These are phyloP conservation scores for Furcasterigmium furcatum DNA, from an alignment of 2,329 filamentous ascomycete genomes.

Conservation along the genomic window DNA sequence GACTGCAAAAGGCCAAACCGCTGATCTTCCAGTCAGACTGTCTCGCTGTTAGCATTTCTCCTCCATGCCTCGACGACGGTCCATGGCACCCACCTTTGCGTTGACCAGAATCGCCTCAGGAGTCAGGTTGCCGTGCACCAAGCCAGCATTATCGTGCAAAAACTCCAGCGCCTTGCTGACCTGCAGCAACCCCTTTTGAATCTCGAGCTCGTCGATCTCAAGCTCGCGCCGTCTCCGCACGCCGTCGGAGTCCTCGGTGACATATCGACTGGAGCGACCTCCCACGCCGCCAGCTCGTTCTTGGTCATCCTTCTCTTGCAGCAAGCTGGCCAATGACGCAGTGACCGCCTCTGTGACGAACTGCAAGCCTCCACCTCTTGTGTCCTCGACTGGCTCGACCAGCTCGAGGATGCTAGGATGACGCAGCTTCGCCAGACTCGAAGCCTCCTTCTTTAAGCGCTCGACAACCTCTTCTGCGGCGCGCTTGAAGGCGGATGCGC, in stretches of 20 bases:
- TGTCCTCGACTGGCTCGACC: conserved; percentile 93
- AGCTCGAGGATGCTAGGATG: conserved; percentile 92
- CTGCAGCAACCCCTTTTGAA: conserved; percentile 93
- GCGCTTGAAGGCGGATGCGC: conserved; percentile 70
- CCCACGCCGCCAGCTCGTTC: conserved; percentile 67
- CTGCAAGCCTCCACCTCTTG: conserved; percentile 83
- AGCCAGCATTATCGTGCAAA: conserved; percentile 87
- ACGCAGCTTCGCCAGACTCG: conserved; percentile 79
- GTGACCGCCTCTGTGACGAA: conserved; percentile 94
- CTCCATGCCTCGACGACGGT: background rate
- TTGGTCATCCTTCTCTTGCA: conserved; percentile 87
- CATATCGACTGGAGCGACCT: conserved; percentile 72
- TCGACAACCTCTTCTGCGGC: conserved; percentile 88
- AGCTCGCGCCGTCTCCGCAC: conserved; percentile 72
- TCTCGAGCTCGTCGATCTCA: conserved; percentile 94
- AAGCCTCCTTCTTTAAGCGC: conserved; percentile 86
- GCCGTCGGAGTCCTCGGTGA: conserved; percentile 76
- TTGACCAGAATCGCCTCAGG: conserved; percentile 94
- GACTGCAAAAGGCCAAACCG: conserved; percentile 85
- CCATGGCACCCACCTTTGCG: conserved; percentile 62
- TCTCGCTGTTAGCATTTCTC: conserved; percentile 22
- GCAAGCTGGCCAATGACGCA: conserved; percentile 75
- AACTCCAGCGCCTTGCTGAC: conserved; percentile 94
- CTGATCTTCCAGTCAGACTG: conserved; percentile 98
- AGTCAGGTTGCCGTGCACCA: conserved; percentile 92